Conservation (phyloP, 2,329 filamentous ascomycete genomes). For the Rasamsonia emersonii region DNA sequence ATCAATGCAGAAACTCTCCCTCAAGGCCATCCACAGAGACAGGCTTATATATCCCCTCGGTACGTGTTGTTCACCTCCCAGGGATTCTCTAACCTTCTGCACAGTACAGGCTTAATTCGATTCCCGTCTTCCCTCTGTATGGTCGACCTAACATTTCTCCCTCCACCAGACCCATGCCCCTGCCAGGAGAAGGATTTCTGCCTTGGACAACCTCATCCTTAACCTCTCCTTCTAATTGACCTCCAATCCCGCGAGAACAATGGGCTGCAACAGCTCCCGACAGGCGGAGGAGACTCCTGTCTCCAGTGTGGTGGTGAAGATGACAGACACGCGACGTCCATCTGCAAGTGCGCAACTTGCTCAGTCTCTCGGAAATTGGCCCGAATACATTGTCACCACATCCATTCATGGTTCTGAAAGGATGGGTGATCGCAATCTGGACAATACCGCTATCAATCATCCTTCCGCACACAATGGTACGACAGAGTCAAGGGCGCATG, state of each 20-base stretch:
- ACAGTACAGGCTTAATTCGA: background rate
- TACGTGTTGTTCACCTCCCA: too few relatives aligned
- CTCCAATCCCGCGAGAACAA: background rate
- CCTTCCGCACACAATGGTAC: too few relatives aligned
- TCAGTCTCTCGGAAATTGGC: background rate
- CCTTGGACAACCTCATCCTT: background rate
- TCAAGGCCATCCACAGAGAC: too few relatives aligned
- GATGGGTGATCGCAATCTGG: background rate
- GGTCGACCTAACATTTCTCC: background rate
- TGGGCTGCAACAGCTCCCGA: conserved; percentile 5
- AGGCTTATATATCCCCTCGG: too few relatives aligned
- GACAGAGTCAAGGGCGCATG: too few relatives aligned
- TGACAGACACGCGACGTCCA: background rate
- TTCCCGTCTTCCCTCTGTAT: background rate
- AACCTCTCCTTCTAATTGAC: background rate
- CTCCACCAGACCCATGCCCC: background rate
- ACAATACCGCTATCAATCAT: background rate
- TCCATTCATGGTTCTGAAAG: background rate
- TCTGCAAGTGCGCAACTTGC: background rate
- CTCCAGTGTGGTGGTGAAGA: background rate
- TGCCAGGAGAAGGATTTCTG: background rate
- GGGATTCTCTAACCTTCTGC: too few relatives aligned
- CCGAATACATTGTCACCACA: background rate
- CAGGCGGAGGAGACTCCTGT: background rate
- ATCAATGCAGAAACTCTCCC: too few relatives aligned